Percentiles rank a stretch among this genome's conserved stretches.
phyloP scores from a whole-genome alignment of 257 asterid species.

The Salvia hispanica region DNA sequence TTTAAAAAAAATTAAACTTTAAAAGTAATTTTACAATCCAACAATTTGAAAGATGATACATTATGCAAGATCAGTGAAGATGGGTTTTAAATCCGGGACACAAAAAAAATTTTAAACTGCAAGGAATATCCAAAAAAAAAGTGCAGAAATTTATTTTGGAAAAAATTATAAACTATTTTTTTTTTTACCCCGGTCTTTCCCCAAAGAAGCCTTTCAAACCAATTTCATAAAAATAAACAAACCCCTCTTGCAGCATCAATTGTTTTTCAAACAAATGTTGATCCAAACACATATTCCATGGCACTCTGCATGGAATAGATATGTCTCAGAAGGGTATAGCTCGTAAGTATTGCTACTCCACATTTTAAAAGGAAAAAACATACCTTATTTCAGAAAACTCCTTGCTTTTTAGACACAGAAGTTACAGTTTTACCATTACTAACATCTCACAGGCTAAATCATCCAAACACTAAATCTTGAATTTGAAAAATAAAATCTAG shows the following conservation, averaged over 20 bases:
- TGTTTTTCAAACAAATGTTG: slow-evolving; percentile 95
- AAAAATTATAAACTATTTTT: too few species aligned
- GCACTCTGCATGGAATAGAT: slow-evolving; percentile 69
- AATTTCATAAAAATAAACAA: slow-evolving; percentile 26
- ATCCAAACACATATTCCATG: slow-evolving; percentile 94
- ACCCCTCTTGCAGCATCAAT: slow-evolving; percentile 85
- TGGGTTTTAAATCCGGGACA: too few species aligned
- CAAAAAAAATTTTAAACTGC: too few species aligned
- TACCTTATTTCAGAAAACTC: neutral
- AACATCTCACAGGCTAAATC: neutral
- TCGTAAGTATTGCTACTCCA: slow-evolving; percentile 16
- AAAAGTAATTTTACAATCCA: slow-evolving; percentile 5
- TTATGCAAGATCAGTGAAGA: slow-evolving; percentile 12
- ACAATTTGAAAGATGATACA: neutral
- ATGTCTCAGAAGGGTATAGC: slow-evolving; percentile 29
- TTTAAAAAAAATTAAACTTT: neutral
- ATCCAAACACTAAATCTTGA: neutral
- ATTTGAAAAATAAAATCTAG: neutral
- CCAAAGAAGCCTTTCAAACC: neutral
- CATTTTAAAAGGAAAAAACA: slow-evolving; percentile 15
- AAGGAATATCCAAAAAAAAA: slow-evolving; percentile 6
- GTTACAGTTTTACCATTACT: neutral
- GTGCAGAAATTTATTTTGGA: neutral
- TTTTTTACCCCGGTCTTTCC: too few species aligned
- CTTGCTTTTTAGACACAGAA: neutral